Evolutionary conservation across 2,329 filamentous ascomycete species (phyloP).

Genomic region (Colletotrichum sp.): DNA sequence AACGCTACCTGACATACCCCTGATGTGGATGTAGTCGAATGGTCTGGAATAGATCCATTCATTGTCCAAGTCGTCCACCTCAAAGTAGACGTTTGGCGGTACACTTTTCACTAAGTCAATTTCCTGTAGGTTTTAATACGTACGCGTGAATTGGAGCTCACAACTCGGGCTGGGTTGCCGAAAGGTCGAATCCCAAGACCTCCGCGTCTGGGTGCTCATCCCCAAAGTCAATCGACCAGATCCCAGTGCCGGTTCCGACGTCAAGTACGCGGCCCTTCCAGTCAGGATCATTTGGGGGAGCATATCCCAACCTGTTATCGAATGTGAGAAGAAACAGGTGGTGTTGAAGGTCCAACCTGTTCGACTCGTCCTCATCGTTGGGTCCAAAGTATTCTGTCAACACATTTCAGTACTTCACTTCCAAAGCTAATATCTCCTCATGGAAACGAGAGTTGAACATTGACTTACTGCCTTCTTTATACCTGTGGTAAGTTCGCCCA

Average conservation of each 20-base stretch:
- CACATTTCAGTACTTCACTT: not conserved
- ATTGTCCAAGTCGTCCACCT: conserved; percentile 39
- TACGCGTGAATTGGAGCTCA: conserved; percentile 18
- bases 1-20: conserved; percentile 35
- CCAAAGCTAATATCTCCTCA: no score
- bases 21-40: conserved; percentile 40
- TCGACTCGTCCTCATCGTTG: conserved; percentile 30
- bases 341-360: conserved; percentile 40
- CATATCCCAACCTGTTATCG: conserved; percentile 31
- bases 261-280: conserved; percentile 30
- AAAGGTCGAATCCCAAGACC: conserved; percentile 45
- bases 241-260: conserved; percentile 35
- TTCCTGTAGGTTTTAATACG: not conserved
- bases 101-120: conserved; percentile 26
- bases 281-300: conserved; percentile 24
- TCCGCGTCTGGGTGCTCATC: conserved; percentile 33
- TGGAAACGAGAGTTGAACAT: not conserved
- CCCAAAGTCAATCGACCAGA: conserved; percentile 37
- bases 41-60: conserved; percentile 33
- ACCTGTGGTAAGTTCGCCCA: conserved; percentile 40
- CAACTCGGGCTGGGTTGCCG: conserved; percentile 44
- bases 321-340: conserved; percentile 37
- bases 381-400: not conserved
- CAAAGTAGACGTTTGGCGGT: conserved; percentile 49
- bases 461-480: not conserved